Percentiles rank a stretch among this genome's conserved stretches.
These are phyloP conservation scores for Cutaneotrichosporon sp. DNA, from an alignment of 1,284 basidiomycete genomes.

Conservation along the genomic window DNA sequence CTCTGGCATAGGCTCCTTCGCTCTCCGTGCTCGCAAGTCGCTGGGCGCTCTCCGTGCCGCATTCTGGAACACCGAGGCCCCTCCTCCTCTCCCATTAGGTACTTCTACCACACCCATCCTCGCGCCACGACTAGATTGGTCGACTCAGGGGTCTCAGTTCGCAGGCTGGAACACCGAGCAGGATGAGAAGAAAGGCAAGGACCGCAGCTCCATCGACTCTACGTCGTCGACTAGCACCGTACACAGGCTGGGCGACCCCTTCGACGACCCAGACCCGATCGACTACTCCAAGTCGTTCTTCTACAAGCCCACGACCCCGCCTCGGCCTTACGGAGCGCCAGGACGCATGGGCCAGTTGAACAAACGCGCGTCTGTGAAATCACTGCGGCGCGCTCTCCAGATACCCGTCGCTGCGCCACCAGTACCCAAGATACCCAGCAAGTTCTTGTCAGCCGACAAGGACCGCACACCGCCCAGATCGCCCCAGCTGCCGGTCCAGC, in stretches of 20 bases:
- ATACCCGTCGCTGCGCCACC: constrained; percentile 35
- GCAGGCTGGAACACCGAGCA: constrained; percentile 35
- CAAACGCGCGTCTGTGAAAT: constrained; percentile 42
- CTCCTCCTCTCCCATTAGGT: no score
- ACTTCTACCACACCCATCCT: constrained; percentile 25
- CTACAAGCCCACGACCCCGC: constrained; percentile 46
- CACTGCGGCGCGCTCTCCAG: constrained; percentile 37
- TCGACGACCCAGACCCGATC: constrained; percentile 18
- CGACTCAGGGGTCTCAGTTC: constrained; percentile 29
- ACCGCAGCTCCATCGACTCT: constrained; percentile 9
- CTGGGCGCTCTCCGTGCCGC: constrained; percentile 31
- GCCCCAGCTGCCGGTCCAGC: constrained; percentile 12
- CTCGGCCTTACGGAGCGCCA: constrained; percentile 8
- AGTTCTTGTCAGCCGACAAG: constrained; percentile 8
- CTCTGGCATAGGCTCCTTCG: constrained; percentile 17
- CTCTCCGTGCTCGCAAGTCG: constrained; percentile 32
- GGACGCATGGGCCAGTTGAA: background rate
- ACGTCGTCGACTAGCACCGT: constrained; percentile 11
- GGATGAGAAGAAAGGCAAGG: constrained; percentile 2
- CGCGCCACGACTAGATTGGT: constrained; percentile 38
- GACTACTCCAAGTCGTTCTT: constrained; percentile 49
- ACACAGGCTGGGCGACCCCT: constrained; percentile 14
- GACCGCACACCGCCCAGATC: constrained; percentile 9
- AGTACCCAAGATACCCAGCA: constrained; percentile 35
- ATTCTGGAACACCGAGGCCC: no score